Evolutionary conservation across 805 yeast genomes (phyloP), one percentile per base, ranked within the genome.

Genomic region (Candida vaughaniae): DNA sequence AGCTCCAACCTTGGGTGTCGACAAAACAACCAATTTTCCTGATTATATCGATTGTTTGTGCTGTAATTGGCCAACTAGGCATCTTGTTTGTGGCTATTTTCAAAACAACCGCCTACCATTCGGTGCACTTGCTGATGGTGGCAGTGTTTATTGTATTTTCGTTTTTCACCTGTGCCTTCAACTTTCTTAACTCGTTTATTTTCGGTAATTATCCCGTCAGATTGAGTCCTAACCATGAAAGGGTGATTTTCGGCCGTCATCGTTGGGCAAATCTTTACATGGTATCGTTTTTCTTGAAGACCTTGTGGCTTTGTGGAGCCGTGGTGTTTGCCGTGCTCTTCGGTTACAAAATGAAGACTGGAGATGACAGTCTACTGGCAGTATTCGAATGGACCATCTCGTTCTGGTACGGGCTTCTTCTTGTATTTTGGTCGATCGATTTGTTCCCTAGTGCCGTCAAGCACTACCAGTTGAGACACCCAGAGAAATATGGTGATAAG

Each of bases 331-430:
- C 91, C 3, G 59, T 83, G 17, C 70, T 77, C 22, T 91, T 87
- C 46, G 88, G 78, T n/a, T 69, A 58, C 3, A 53, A 62, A 34
- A 51, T 55, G 55, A 55, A 57, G 9, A 35, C 39, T 1, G 66
- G 69, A 18, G 51, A 62, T 6, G 52, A 62, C 25, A 66, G 73
- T 45, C 64, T 72, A 22, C 71, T 80, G 27, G 89, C 89, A 0
- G 65, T 71, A 15, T 78, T 84, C 54, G 98, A 91, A 61, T 91
- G 98, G 98, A 55, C 80, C 3, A 60, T 90, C 29, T 80, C 91
- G n/a, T 90, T 81, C 60, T 81, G 86, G 79, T 90, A 85, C 55
- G 93, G 95, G 3, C 50, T 82, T 22, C 67, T 85, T 42, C 75
- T 82, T 46, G 53, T 82, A 3, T 62, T 81, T 39, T 69, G 90